phyloP scores from a whole-genome alignment of 805 yeast species.

The Saturnispora diversa region DNA sequence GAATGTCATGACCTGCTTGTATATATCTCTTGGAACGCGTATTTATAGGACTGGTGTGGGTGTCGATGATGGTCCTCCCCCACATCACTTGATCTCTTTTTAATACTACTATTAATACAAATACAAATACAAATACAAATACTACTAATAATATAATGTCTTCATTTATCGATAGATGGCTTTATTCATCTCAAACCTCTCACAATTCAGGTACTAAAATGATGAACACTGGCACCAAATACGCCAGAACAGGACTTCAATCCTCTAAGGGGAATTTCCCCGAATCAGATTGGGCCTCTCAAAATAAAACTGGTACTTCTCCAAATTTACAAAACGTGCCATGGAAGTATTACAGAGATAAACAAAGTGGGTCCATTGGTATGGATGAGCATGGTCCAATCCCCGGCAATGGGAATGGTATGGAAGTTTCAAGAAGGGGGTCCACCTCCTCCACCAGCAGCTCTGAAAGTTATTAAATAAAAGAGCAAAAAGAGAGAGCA shows the following conservation, averaged over 20 bases:
- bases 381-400: constrained; percentile 1
- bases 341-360: constrained; percentile 21
- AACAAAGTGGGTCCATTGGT: not conserved
- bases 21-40: too few species aligned
- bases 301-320: constrained; percentile 10
- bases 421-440: constrained; percentile 1
- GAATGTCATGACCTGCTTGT: too few species aligned
- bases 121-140: too few species aligned
- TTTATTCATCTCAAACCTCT: constrained; percentile 20
- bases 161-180: constrained; percentile 30
- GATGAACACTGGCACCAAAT: constrained; percentile 24
- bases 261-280: constrained; percentile 23
- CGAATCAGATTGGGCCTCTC: constrained; percentile 11
- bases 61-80: too few species aligned
- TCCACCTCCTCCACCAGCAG: not conserved
- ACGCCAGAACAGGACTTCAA: constrained; percentile 12
- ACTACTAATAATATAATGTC: constrained; percentile 23
- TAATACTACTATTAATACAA: too few species aligned
- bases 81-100: too few species aligned
- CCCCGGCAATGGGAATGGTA: not conserved
- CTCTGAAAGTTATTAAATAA: not conserved
- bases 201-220: constrained; percentile 17
- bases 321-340: constrained; percentile 30
- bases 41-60: too few species aligned
- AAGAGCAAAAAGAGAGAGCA: not conserved